Percentiles rank a stretch among this genome's conserved stretches.
Conservation (phyloP, 257 asterid genomes). For the Jacaranda copaia region DNA sequence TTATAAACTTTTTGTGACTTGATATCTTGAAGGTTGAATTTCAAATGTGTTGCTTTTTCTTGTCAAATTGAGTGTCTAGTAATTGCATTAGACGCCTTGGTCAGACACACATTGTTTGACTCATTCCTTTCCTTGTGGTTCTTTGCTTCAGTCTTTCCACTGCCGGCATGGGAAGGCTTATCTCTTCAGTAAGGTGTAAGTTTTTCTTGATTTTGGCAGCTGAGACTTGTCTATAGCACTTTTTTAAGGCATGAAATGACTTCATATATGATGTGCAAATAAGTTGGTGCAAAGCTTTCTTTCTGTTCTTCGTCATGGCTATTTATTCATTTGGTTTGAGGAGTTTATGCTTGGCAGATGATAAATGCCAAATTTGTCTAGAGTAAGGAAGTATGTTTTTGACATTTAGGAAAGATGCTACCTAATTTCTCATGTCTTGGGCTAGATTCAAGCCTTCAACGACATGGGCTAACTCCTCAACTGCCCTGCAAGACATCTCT, state of each 20-base stretch:
- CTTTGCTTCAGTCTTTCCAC: slow-evolving; percentile 67
- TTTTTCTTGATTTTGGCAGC: slow-evolving; percentile 42
- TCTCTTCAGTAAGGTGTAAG: slow-evolving; percentile 88
- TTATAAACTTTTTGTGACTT: background rate
- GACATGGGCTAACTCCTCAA: background rate
- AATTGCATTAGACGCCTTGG: slow-evolving; percentile 21
- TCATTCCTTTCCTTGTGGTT: slow-evolving; percentile 30
- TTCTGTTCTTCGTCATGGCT: slow-evolving; percentile 7
- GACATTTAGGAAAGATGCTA: background rate
- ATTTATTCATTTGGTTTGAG: background rate
- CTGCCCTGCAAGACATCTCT: background rate
- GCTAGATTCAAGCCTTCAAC: no score
- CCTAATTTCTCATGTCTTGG: no score
- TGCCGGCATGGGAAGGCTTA: slow-evolving; percentile 78
- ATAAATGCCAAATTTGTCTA: background rate
- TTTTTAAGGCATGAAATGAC: slow-evolving; percentile 19
- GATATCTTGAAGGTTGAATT: background rate
- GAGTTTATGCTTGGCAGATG: slow-evolving; percentile 11
- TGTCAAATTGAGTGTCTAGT: slow-evolving; percentile 6
- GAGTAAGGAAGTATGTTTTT: background rate
- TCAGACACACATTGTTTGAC: slow-evolving; percentile 24
- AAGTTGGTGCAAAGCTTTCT: slow-evolving; percentile 4
- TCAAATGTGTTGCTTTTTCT: background rate
- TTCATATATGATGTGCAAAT: slow-evolving; percentile 22
- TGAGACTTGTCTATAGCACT: slow-evolving; percentile 15